Base-by-base conservation (phyloP, 179 eudicot genomes). In the Corrigiola litoralis region DNA sequence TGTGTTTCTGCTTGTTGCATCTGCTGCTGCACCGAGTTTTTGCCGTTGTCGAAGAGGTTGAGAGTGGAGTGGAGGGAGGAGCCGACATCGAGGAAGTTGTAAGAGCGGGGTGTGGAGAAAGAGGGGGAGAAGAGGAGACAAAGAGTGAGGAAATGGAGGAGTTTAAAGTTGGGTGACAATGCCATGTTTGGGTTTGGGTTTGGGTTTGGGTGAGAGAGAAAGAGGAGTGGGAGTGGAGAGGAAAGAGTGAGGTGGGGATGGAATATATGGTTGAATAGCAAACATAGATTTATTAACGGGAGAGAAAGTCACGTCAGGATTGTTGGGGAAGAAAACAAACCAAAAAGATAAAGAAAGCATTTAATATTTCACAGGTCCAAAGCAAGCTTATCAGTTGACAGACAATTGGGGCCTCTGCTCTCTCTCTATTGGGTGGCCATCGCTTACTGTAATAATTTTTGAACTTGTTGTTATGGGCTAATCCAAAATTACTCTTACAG, bases 21-120 rank as follows among this genome's bases (percentile, higher is more conserved):
- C 2, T 7, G 11, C 9, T 33, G n/a, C 8, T 20, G 21, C 4
- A 0, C 27, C 0, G 20, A 51, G 11, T 36, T 37, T 25, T 49
- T 71, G 29, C 4, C 5, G 1, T 31, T 28, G 51, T 73, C 63
- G 74, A 79, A 72, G 52, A 79, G 76, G 18, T 49, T 25, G 70
- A 59, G 61, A n/a, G 84, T 67, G 40, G 71, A 38, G 21, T 47
- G 74, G 24, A 77, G 32, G 0, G 81, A 65, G n/a, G 70, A 58
- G 27, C 79, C 48, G 65, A 80, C 75, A 14, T 80, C 77, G 23
- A 77, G 46, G 32, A 70, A 17, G 58, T 38, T 49, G 57, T 49
- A 40, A 12, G 49, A 2, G 40, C 46, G 11, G 56, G 59, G 29
- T 1, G 32, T 18, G 20, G 63, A 74, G 46, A 65, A 42, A 24